Percentiles rank a stretch among this genome's conserved stretches.
phyloP scores from a whole-genome alignment of 2,329 filamentous ascomycete species.

The Phaeosphaeriaceae sp. region DNA sequence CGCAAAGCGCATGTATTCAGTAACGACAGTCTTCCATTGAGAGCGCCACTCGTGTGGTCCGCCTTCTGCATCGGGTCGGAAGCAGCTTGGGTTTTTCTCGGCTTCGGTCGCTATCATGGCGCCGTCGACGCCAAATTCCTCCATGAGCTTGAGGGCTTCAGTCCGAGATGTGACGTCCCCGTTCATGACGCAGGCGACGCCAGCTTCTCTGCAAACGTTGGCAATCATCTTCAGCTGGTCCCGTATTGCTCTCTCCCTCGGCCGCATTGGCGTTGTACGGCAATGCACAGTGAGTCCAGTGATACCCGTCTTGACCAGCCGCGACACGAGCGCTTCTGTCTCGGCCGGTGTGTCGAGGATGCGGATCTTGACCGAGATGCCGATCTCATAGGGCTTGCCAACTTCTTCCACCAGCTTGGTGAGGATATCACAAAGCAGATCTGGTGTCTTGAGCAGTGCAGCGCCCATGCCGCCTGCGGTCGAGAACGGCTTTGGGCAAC shows the following conservation, averaged over 20 bases:
- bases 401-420: slow-evolving; percentile 82
- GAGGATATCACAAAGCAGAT: slow-evolving; percentile 82
- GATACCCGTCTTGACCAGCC: slow-evolving; percentile 86
- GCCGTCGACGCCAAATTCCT: slow-evolving; percentile 85
- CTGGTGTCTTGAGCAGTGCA: slow-evolving; percentile 83
- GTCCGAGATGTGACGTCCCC: slow-evolving; percentile 83
- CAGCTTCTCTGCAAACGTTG: slow-evolving; percentile 78
- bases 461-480: slow-evolving; percentile 95
- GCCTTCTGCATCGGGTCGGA: slow-evolving; percentile 72
- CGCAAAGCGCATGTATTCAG: slow-evolving; percentile 74
- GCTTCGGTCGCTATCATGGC: slow-evolving; percentile 97
- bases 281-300: slow-evolving; percentile 93
- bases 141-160: slow-evolving; percentile 72
- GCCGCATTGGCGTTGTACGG: slow-evolving; percentile 94
- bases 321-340: slow-evolving; percentile 78
- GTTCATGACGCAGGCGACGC: slow-evolving; percentile 94
- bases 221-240: slow-evolving; percentile 86
- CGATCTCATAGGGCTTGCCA: slow-evolving; percentile 78
- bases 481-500: slow-evolving; percentile 97
- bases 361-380: slow-evolving; percentile 96
- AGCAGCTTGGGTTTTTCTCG: slow-evolving; percentile 90
- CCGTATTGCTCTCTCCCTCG: slow-evolving; percentile 84
- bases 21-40: slow-evolving; percentile 78
- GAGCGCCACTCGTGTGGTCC: slow-evolving; percentile 62
- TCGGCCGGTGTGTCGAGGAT: slow-evolving; percentile 78